Percentiles rank a stretch among this genome's conserved stretches.
These are phyloP conservation scores for Herpetomonas samuelpessoai DNA, from an alignment of 208 protist genomes.

Conservation along the genomic window DNA sequence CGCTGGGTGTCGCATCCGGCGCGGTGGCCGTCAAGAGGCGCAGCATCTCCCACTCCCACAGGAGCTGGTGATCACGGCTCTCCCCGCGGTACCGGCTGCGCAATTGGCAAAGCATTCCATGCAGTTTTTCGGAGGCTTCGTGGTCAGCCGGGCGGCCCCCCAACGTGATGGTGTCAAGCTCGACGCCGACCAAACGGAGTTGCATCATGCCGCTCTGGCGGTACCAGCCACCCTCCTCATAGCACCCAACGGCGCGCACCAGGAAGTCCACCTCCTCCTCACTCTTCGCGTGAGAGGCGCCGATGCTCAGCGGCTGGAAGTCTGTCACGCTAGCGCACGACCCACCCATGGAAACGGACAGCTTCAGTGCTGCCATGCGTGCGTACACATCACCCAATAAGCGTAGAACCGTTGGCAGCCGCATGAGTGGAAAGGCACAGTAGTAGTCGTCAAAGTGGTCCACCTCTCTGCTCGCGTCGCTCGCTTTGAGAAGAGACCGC, in stretches of 20 bases:
- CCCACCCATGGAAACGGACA: conserved; percentile 4
- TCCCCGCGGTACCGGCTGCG: background rate
- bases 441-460: conserved; percentile 46
- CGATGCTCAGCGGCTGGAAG: background rate
- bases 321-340: background rate
- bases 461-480: conserved; percentile 33
- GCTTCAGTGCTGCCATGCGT: conserved; percentile 52
- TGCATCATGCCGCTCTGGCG: background rate
- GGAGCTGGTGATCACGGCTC: background rate
- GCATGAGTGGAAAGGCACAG: conserved; percentile 24
- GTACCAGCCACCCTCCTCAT: background rate
- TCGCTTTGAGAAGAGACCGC: conserved; percentile 52
- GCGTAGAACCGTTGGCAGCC: conserved; percentile 31
- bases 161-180: background rate
- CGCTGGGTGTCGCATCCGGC: background rate
- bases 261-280: background rate
- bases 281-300: background rate
- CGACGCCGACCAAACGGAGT: background rate
- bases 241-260: background rate
- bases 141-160: background rate
- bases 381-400: conserved; percentile 60
- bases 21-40: background rate
- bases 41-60: background rate
- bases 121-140: background rate
- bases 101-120: background rate